phyloP scores from a whole-genome alignment of 345 rosid species.

The Salix suchowensis region DNA sequence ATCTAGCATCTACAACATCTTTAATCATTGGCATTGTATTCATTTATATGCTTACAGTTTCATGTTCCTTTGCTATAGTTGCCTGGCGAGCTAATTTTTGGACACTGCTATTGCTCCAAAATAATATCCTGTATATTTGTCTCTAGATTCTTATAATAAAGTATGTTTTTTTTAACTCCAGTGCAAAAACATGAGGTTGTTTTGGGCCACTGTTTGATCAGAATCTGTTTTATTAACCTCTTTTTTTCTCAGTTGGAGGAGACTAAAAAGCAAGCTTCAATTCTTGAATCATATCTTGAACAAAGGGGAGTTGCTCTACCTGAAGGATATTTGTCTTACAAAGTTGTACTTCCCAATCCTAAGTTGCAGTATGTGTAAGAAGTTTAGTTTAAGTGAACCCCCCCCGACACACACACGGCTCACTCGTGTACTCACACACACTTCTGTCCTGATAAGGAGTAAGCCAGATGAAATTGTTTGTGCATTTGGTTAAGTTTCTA shows the following conservation, averaged over 20 bases:
- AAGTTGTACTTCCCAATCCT: constrained; percentile 87
- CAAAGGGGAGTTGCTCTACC: constrained; percentile 80
- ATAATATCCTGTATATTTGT: neutral
- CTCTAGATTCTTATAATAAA: neutral
- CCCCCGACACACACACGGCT: too few relatives aligned
- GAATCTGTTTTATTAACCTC: neutral
- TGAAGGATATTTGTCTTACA: constrained; percentile 70
- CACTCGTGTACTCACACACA: neutral
- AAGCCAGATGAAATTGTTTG: too few relatives aligned
- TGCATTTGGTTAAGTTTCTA: too few relatives aligned
- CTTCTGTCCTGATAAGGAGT: neutral
- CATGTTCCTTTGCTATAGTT: neutral
- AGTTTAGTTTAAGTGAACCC: neutral
- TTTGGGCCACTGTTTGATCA: neutral
- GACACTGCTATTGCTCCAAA: neutral
- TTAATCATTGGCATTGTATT: too few relatives aligned
- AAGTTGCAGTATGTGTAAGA: constrained; percentile 54
- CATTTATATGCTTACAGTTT: neutral
- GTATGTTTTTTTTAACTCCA: neutral
- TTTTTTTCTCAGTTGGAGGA: constrained; percentile 48
- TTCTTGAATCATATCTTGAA: constrained; percentile 85
- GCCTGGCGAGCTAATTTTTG: neutral
- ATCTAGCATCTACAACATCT: too few relatives aligned
- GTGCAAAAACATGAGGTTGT: neutral
- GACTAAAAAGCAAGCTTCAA: constrained; percentile 50